Conservation (phyloP, 257 asterid species). For the Vinca minor region DNA sequence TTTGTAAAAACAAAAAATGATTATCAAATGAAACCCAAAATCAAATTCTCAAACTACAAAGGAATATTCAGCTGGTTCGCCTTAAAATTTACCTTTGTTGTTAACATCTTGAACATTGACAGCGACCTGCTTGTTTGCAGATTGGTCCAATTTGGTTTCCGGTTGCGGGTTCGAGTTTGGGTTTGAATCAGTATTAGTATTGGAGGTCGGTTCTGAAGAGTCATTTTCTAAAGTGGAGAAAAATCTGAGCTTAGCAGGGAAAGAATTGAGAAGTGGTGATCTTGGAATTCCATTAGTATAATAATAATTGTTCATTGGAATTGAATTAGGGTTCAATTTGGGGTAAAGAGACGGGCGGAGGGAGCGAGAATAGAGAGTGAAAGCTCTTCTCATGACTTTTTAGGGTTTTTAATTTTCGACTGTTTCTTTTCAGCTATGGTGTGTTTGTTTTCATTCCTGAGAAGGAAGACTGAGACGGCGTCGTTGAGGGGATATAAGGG, state of each 20-base stretch:
- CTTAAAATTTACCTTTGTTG: conserved; percentile 48
- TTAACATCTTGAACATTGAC: conserved; percentile 40
- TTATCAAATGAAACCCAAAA: neutral
- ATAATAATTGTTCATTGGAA: conserved; percentile 3
- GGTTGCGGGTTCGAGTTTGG: conserved; percentile 17
- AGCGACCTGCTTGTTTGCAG: conserved; percentile 18
- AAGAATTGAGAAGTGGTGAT: conserved; percentile 13
- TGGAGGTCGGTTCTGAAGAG: conserved; percentile 10
- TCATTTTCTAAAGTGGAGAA: conserved; percentile 48
- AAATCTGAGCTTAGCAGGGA: conserved; percentile 33
- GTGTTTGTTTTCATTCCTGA: too few species aligned
- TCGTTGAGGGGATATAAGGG: too few species aligned
- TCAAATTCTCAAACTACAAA: neutral
- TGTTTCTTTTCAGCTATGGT: too few species aligned
- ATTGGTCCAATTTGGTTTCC: conserved; percentile 19
- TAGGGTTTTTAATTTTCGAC: too few species aligned
- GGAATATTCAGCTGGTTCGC: neutral
- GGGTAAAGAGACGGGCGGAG: conserved; percentile 23
- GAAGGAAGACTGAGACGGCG: too few species aligned
- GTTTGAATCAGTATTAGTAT: conserved; percentile 19
- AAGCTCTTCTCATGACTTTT: conserved; percentile 48
- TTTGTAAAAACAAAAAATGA: neutral
- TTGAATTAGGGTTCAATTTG: conserved; percentile 12
- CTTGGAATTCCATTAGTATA: conserved; percentile 12
- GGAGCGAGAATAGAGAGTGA: conserved; percentile 39